Base-by-base conservation (phyloP, 1,284 basidiomycete species). In the Sutorius eximius region DNA sequence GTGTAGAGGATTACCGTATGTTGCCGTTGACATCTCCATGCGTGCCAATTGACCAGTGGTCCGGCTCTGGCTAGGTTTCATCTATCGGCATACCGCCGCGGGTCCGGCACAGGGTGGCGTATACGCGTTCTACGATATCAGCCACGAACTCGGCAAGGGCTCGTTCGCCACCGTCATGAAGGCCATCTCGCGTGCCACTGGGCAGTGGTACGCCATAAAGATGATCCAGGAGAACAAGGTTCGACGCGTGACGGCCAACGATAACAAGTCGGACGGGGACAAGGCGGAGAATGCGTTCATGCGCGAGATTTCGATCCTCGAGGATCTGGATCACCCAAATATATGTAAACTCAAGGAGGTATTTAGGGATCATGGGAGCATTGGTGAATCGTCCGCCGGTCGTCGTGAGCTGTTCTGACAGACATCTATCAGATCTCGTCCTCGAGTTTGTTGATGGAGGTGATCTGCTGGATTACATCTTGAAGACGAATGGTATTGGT, bases 371-470 rank as follows among this genome's bases (percentile, higher is more conserved):
- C 83, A 85, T 54, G 79, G 81, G 6, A 80, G 83, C 56, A 87
- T 95, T 60, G 89, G 87, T 88, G 58, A 57, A 80, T 70, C 12
- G 47, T 49, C 18, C 13, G 41, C 36, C 43, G 1, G 7, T 30
- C 3, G 42, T 45, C 27, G 29, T 18, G 40, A 27, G 18, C 20
- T 30, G 49, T 11, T 49, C 50, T 49, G 37, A 58, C 42, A 15
- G 30, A 9, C 29, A 37, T 45, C 30, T 47, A 9, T 15, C 57
- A 91, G 89, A 86, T 66, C 76, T 93, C 32, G 87, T 93, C 0
- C 73, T 93, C 52, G 91, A 93, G 71, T 84, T 85, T 58, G 80
- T 96, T 5, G 82, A 88, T 29, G 94, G 95, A 16, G 94, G 93
- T 1, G 93, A 97, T 70, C 75, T 98, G n/a, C 76, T 96, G 16